Evolutionary conservation across 495 filamentous ascomycete species (phyloP).

Genomic region (Astrothelium subdiscretum): DNA sequence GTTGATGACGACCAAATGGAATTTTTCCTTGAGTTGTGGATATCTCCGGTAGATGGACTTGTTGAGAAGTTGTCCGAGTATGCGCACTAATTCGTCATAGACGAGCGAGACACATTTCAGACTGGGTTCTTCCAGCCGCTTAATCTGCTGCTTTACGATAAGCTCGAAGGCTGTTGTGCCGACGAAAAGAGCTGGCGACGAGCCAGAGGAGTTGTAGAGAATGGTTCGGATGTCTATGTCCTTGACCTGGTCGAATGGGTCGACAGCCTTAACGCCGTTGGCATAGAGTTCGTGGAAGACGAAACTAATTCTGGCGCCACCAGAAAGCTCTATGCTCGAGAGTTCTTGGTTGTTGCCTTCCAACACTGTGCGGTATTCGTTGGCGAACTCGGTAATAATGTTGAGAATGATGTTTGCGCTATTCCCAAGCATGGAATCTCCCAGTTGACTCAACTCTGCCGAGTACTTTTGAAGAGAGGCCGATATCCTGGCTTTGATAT

Average conservation of each 20-base stretch:
- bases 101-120: conserved; percentile 93
- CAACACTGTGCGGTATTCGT: conserved; percentile 90
- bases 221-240: conserved; percentile 96
- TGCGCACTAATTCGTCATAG: conserved; percentile 95
- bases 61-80: conserved; percentile 76
- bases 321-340: conserved; percentile 86
- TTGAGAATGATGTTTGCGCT: conserved; percentile 91
- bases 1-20: conserved; percentile 81
- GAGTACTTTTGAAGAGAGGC: conserved; percentile 87
- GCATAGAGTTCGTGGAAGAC: conserved; percentile 98
- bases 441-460: conserved; percentile 67
- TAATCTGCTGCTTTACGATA: conserved; percentile 98
- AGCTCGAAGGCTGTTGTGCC: conserved; percentile 95
- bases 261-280: conserved; percentile 95
- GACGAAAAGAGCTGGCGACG: conserved; percentile 93
- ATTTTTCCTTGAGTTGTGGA: conserved; percentile 88
- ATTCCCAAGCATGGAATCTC: conserved; percentile 94
- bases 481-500: conserved; percentile 93
- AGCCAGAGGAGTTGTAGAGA: conserved; percentile 92
- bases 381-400: conserved; percentile 97
- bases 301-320: conserved; percentile 96
- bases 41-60: conserved; percentile 90
- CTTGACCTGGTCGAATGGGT: conserved; percentile 95
- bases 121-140: conserved; percentile 89
- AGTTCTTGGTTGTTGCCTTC: conserved; percentile 95